These are phyloP conservation scores for Akanthomyces lecanii DNA, from an alignment of 2,329 filamentous ascomycete species.

Conservation along the genomic window DNA sequence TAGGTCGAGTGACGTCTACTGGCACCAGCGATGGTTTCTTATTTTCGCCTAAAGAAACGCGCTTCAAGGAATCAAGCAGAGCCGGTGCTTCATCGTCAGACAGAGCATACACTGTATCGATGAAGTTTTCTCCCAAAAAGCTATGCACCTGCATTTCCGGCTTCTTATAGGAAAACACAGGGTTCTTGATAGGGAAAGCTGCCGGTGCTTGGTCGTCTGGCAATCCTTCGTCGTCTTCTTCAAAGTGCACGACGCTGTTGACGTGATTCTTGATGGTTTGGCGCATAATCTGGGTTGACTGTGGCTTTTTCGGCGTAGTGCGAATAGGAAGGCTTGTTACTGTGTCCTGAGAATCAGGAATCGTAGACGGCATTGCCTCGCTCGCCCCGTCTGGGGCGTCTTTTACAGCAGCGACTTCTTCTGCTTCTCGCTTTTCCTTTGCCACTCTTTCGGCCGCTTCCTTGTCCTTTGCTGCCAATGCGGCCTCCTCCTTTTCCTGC, in stretches of 20 bases:
- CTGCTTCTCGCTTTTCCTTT: constrained; percentile 1
- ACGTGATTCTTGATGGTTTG: constrained; percentile 15
- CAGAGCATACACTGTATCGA: constrained; percentile 23
- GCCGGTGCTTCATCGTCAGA: constrained; percentile 36
- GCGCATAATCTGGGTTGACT: constrained; percentile 4
- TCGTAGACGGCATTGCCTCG: constrained; percentile 10
- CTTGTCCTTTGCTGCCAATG: neutral
- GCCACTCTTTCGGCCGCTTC: constrained; percentile 15
- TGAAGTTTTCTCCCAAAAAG: constrained; percentile 11
- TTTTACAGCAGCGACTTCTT: neutral
- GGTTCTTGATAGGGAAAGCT: neutral
- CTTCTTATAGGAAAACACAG: constrained; percentile 7
- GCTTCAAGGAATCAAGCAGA: constrained; percentile 18
- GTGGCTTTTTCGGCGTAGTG: constrained; percentile 10
- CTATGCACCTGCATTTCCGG: constrained; percentile 2
- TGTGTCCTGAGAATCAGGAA: constrained; percentile 16
- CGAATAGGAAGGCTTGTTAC: constrained; percentile 6
- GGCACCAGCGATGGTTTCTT: neutral
- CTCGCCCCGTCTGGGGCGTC: no score
- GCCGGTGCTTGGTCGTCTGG: neutral
- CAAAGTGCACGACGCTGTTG: constrained; percentile 15
- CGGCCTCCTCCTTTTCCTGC: constrained; percentile 14
- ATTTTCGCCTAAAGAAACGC: neutral
- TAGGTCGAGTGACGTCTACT: constrained; percentile 9
- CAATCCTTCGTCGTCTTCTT: constrained; percentile 10